These are phyloP conservation scores for Cryptococcus amylolentus DNA, from an alignment of 1,284 basidiomycete genomes.

Conservation along the genomic window DNA sequence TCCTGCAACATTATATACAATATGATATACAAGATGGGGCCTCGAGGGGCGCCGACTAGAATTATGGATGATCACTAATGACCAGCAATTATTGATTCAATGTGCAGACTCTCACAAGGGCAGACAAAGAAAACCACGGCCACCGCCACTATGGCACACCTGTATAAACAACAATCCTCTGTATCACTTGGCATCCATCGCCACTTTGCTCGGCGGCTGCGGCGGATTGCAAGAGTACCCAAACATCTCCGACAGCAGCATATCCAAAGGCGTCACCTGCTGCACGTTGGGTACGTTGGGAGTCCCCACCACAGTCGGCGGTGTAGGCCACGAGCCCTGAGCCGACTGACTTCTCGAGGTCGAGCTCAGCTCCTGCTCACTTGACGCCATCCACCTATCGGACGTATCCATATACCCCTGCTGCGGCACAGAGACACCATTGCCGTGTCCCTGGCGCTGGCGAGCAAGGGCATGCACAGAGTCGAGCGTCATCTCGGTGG, in stretches of 20 bases:
- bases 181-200: not conserved
- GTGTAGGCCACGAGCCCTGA: too few species aligned
- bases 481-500: not conserved
- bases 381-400: constrained; percentile 38
- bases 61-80: too few species aligned
- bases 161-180: not conserved
- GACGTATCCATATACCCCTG: constrained; percentile 33
- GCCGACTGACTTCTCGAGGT: too few species aligned
- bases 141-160: not conserved
- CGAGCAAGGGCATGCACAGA: not conserved
- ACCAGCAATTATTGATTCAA: too few species aligned
- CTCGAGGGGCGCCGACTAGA: too few species aligned
- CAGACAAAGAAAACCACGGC: too few species aligned
- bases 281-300: too few species aligned
- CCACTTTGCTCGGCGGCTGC: not conserved
- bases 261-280: constrained; percentile 14
- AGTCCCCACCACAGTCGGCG: too few species aligned
- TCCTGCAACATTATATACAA: too few species aligned
- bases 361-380: constrained; percentile 1
- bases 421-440: constrained; percentile 1
- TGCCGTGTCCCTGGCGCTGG: not conserved
- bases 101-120: too few species aligned
- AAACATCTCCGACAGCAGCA: constrained; percentile 22
- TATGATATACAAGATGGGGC: too few species aligned
- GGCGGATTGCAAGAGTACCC: constrained; percentile 9